A percentile compares a stretch with the other conserved stretches of the same genome.
These are phyloP conservation scores for Xylariaceae sp. DNA, from an alignment of 2,329 filamentous ascomycete species.

Conservation along the genomic window DNA sequence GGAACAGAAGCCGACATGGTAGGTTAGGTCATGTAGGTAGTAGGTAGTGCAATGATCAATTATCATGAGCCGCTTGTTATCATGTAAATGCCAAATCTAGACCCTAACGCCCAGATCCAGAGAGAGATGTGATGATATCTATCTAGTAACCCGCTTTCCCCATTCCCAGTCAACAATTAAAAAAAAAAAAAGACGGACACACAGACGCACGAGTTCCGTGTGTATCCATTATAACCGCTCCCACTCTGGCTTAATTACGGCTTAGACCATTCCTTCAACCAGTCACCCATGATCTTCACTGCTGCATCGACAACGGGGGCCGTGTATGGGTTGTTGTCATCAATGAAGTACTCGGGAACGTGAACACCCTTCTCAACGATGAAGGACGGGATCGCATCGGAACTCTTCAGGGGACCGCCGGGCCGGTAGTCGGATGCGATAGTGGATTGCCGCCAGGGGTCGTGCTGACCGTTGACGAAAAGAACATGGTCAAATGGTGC, in stretches of 20 bases:
- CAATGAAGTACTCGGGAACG: conserved; percentile 14
- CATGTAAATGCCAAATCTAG: not conserved
- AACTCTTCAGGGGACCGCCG: conserved; percentile 13
- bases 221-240: not conserved
- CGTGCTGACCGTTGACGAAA: conserved; percentile 30
- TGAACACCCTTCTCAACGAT: conserved; percentile 19
- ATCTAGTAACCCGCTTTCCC: not conserved
- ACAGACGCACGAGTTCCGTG: no score
- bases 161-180: no score
- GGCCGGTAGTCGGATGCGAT: conserved; percentile 17
- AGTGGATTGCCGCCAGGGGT: conserved; percentile 27
- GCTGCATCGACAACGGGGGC: conserved; percentile 10
- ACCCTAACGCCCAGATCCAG: not conserved
- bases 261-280: conserved; percentile 18
- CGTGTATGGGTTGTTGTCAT: conserved; percentile 2
- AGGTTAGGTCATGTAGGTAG: no score
- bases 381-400: conserved; percentile 13
- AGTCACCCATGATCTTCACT: conserved; percentile 18
- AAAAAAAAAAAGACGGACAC: no score
- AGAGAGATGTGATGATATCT: not conserved
- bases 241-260: not conserved
- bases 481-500: conserved; percentile 25
- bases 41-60: no score
- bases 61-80: not conserved
- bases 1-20: no score